Percentiles rank a stretch among this genome's conserved stretches.
These are phyloP conservation scores for Silene vulgaris DNA, from an alignment of 179 eudicot genomes.

Conservation along the genomic window DNA sequence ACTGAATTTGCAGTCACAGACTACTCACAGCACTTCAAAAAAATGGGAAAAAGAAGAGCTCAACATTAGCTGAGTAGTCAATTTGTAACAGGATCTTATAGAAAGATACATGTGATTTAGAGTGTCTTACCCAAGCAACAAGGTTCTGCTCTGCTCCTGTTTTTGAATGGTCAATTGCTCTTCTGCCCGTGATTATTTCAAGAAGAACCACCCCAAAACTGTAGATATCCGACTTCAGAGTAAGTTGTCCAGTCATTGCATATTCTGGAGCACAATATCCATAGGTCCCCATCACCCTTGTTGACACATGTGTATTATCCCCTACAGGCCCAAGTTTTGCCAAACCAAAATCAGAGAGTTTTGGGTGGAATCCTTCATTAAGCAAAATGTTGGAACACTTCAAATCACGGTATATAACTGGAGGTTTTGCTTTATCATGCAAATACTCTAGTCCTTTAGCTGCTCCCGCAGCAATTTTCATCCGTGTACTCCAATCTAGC, in stretches of 20 bases:
- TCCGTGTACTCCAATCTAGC: constrained; percentile 68
- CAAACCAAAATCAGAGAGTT: constrained; percentile 76
- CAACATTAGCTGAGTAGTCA: too few relatives aligned
- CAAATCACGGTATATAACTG: constrained; percentile 71
- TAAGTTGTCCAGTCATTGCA: constrained; percentile 64
- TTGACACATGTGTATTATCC: constrained; percentile 71
- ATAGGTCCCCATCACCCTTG: constrained; percentile 81
- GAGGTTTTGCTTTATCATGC: constrained; percentile 72
- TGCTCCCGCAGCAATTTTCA: constrained; percentile 49
- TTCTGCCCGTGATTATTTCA: constrained; percentile 69
- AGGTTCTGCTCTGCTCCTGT: constrained; percentile 57
- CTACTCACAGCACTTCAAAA: too few relatives aligned
- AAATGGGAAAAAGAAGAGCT: not conserved
- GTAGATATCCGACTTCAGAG: constrained; percentile 71
- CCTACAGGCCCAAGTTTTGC: constrained; percentile 80
- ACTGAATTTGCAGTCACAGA: not conserved
- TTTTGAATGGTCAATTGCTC: constrained; percentile 54
- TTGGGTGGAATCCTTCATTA: constrained; percentile 53
- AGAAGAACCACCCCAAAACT: constrained; percentile 77
- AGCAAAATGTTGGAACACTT: constrained; percentile 77
- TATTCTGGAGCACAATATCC: constrained; percentile 60
- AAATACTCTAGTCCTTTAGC: constrained; percentile 72
- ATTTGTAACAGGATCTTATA: not conserved
- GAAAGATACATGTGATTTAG: not conserved
- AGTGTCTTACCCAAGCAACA: constrained; percentile 61